Percentiles rank a stretch among this genome's conserved stretches.
Conservation (phyloP, 2,329 filamentous ascomycete genomes). For the Stagonosporopsis vannaccii region DNA sequence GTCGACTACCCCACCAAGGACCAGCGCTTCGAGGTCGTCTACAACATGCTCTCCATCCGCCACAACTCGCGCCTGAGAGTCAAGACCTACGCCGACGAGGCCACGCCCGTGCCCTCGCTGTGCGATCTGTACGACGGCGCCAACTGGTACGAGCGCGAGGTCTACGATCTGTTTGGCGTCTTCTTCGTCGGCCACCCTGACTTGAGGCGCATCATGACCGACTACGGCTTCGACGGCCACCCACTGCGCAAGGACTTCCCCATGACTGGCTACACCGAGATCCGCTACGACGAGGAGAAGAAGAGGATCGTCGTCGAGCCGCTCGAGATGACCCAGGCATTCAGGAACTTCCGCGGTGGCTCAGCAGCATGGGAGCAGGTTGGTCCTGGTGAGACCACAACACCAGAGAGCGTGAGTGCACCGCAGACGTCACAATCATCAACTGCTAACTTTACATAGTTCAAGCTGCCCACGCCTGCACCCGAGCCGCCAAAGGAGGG, state of each 20-base stretch:
- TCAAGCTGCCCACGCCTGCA: constrained; percentile 95
- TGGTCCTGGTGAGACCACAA: constrained; percentile 76
- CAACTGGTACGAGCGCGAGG: constrained; percentile 98
- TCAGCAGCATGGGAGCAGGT: constrained; percentile 70
- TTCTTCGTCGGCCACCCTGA: constrained; percentile 97
- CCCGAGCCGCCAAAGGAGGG: constrained; percentile 86
- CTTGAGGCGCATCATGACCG: constrained; percentile 96
- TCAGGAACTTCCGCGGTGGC: constrained; percentile 96
- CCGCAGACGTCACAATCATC: constrained; percentile 43
- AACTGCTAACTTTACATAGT: constrained; percentile 54
- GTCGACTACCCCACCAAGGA: constrained; percentile 96
- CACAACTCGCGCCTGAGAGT: constrained; percentile 97
- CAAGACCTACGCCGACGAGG: constrained; percentile 98
- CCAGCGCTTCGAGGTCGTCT: constrained; percentile 96
- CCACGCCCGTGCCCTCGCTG: constrained; percentile 88
- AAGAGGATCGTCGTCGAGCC: constrained; percentile 99
- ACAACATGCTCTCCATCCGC: constrained; percentile 93
- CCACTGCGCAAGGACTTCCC: constrained; percentile 98
- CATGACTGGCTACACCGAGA: constrained; percentile 95
- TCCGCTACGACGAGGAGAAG: constrained; percentile 99
- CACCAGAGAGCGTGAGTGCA: constrained; percentile 67
- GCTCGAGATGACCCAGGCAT: constrained; percentile 95
- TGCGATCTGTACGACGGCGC: constrained; percentile 89
- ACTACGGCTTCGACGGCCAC: constrained; percentile 98
- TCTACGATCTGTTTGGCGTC: constrained; percentile 96